phyloP scores from a whole-genome alignment of 2,329 filamentous ascomycete genomes.

The Cercospora sojina region DNA sequence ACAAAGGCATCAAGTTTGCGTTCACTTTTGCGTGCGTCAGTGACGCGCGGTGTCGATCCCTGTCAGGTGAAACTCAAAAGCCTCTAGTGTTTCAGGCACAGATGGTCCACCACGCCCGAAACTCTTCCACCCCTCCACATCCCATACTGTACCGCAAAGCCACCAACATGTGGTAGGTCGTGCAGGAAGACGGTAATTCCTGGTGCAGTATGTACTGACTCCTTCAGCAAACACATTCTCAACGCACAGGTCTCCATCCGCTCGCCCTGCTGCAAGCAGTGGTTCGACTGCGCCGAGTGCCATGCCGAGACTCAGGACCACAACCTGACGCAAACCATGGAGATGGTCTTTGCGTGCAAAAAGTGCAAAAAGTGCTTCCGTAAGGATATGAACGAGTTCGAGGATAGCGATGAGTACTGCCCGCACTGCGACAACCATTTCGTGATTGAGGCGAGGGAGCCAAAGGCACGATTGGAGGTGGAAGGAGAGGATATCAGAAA shows the following conservation, averaged over 20 bases:
- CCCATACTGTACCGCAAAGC: background rate
- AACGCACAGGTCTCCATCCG: conserved; percentile 97
- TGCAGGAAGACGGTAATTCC: background rate
- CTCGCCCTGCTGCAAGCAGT: conserved; percentile 93
- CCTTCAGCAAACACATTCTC: conserved; percentile 84
- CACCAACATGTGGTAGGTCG: conserved; percentile 15
- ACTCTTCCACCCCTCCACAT: conserved; percentile 2
- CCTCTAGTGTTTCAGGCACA: conserved; percentile 11
- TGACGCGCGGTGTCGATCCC: conserved; percentile 11
- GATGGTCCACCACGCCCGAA: background rate
- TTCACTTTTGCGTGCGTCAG: conserved; percentile 1
- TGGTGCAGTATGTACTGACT: conserved; percentile 1
- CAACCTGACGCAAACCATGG: conserved; percentile 66
- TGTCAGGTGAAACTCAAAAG: conserved; percentile 6
- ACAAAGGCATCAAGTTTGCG: background rate
- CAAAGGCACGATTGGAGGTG: conserved; percentile 77
- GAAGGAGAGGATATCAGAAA: conserved; percentile 88
- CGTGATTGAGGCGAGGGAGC: conserved; percentile 81
- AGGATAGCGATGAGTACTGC: conserved; percentile 97
- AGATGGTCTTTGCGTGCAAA: conserved; percentile 96
- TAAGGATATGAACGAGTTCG: conserved; percentile 87
- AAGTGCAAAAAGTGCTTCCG: conserved; percentile 99
- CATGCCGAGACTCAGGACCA: conserved; percentile 78
- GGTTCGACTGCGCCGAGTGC: conserved; percentile 98
- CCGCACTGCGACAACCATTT: conserved; percentile 99